Percentiles rank a stretch among this genome's conserved stretches.
Conservation (phyloP, 768 basidiomycete species). For the Lactarius tabidus region DNA sequence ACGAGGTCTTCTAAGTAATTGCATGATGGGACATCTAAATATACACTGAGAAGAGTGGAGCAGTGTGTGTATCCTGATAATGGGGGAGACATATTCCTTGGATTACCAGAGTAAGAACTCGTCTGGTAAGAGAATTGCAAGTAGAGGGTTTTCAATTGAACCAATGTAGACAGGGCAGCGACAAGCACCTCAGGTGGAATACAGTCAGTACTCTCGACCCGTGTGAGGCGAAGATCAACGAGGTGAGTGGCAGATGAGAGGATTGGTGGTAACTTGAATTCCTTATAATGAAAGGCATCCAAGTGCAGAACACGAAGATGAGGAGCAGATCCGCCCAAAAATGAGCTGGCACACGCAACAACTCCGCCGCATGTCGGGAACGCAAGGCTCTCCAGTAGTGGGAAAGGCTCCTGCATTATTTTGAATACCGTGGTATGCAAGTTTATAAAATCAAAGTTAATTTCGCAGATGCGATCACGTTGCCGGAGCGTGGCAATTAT, state of each 20-base stretch:
- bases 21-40: not conserved
- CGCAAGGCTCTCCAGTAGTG: not conserved
- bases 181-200: slow-evolving; percentile 1
- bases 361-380: not conserved
- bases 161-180: not conserved
- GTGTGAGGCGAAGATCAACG: not conserved
- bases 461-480: slow-evolving; percentile 1
- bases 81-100: not conserved
- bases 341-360: not conserved
- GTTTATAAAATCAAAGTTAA: not conserved
- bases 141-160: not conserved
- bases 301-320: not conserved
- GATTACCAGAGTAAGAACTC: not conserved
- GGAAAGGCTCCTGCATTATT: not conserved
- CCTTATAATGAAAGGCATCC: not conserved
- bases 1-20: not conserved
- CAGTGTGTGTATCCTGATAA: not conserved
- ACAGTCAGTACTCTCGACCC: not conserved
- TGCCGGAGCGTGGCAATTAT: not conserved
- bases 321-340: not conserved
- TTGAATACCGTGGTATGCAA: not conserved
- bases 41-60: not conserved
- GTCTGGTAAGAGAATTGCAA: not conserved
- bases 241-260: not conserved
- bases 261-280: not conserved